These are phyloP conservation scores for Hanseniaspora uvarum DNA, from an alignment of 1,139 yeast species.

Conservation along the genomic window DNA sequence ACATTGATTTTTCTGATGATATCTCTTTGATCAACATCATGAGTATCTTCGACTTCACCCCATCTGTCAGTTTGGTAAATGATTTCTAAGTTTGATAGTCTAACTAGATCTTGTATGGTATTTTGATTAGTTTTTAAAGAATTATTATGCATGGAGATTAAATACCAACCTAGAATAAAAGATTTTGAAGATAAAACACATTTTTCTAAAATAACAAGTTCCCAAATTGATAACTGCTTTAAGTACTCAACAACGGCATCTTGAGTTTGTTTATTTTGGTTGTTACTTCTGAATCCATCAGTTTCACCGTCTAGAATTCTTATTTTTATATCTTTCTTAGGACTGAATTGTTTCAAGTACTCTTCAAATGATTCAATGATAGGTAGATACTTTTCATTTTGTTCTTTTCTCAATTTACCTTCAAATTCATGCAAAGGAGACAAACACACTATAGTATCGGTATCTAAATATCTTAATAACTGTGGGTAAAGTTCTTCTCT, in stretches of 20 bases:
- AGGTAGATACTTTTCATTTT: slow-evolving; percentile 66
- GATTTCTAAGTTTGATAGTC: slow-evolving; percentile 70
- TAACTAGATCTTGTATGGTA: slow-evolving; percentile 61
- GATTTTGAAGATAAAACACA: slow-evolving; percentile 79
- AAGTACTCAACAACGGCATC: slow-evolving; percentile 59
- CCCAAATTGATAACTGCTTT: slow-evolving; percentile 53
- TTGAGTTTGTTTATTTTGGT: slow-evolving; percentile 52
- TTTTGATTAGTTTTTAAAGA: slow-evolving; percentile 24
- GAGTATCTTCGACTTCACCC: slow-evolving; percentile 99
- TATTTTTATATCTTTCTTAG: slow-evolving; percentile 32
- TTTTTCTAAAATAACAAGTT: slow-evolving; percentile 78
- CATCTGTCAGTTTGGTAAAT: slow-evolving; percentile 76
- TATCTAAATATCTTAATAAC: slow-evolving; percentile 73
- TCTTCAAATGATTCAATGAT: slow-evolving; percentile 57
- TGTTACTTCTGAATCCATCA: slow-evolving; percentile 71
- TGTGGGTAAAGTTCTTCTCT: slow-evolving; percentile 45
- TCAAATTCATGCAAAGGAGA: slow-evolving; percentile 76
- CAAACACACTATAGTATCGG: slow-evolving; percentile 82
- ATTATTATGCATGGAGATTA: slow-evolving; percentile 21
- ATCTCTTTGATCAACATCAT: slow-evolving; percentile 88
- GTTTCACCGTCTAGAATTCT: slow-evolving; percentile 66
- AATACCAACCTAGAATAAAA: slow-evolving; percentile 57
- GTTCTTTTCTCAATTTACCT: slow-evolving; percentile 66
- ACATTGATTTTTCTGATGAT: slow-evolving; percentile 71
- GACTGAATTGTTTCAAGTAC: slow-evolving; percentile 39